Base-by-base conservation (phyloP, 2,329 filamentous ascomycete genomes). In the Stagonosporopsis rhizophila region DNA sequence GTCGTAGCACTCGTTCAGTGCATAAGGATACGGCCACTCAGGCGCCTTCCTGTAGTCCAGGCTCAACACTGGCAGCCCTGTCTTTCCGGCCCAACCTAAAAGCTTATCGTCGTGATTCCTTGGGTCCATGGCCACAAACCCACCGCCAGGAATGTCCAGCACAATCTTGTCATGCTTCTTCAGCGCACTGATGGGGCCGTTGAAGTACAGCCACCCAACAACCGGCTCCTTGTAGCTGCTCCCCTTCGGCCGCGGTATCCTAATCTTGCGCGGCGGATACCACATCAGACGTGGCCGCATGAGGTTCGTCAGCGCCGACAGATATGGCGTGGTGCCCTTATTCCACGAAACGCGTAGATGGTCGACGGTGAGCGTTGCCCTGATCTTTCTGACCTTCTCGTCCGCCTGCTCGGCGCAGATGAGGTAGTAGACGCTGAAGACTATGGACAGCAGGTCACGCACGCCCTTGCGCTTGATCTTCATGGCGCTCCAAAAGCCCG, bases 401-500 rank as follows among this genome's bases (percentile, higher is more conserved):
- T 98, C 95, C 11, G 95, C 95, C 70, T 92, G 89, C 76, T 98
- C 94, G 0, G 95, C 92, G 14, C 93, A 92, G 50, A 98, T 85
- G 61, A 99, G 82, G 74, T 99, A 99, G 77, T 96, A 99, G 11
- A 89, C 73, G 0, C 91, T 91, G 76, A 97, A 98, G 42, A 91
- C 80, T 19, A 98, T 82, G 71, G 91, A 92, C 9, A 90, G 86
- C 14, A 96, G 72, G 73, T 98, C 93, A 35, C 92, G 84, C 38
- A 96, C 66, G 86, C 90, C 93, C 68, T 90, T 92, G 44, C 82
- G 82, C 53, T 85, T 86, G 61, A 99, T 93, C 68, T 87, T 89
- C 95, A 99, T 99, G 30, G 95, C 95, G 0, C 92, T 96, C 95
- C 95, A 99, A 76, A 97, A 99, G 1, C 95, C 95, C 6, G 95